phyloP scores from a whole-genome alignment of 768 basidiomycete species.

The Scleroderma citrinum region DNA sequence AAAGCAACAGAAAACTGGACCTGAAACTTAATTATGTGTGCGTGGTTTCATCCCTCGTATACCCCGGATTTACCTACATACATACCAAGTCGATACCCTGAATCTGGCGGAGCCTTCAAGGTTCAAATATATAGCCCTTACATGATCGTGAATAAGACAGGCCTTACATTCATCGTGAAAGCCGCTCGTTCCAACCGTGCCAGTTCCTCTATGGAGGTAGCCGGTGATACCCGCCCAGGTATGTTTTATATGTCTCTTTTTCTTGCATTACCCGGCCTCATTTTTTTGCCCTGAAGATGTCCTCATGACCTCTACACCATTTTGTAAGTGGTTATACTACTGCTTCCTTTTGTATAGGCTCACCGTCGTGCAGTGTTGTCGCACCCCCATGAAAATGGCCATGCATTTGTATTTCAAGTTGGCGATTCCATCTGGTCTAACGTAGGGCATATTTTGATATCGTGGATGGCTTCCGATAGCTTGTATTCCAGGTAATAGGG shows the following conservation, averaged over 20 bases:
- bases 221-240: constrained; percentile 75
- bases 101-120: constrained; percentile 93
- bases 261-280: constrained; percentile 4
- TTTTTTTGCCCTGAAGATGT: constrained; percentile 30
- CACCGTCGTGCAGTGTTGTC: constrained; percentile 62
- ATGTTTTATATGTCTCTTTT: constrained; percentile 7
- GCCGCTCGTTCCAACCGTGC: constrained; percentile 57
- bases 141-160: constrained; percentile 89
- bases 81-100: constrained; percentile 57
- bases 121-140: constrained; percentile 93
- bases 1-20: constrained; percentile 67
- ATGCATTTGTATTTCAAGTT: constrained; percentile 77
- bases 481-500: constrained; percentile 56
- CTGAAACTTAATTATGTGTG: constrained; percentile 89
- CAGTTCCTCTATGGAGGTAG: constrained; percentile 67
- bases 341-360: constrained; percentile 5
- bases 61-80: not conserved
- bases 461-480: constrained; percentile 4
- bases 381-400: constrained; percentile 70
- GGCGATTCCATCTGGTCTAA: constrained; percentile 88
- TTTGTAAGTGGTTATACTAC: constrained; percentile 50
- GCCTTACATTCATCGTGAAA: constrained; percentile 70
- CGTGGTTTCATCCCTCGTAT: constrained; percentile 23
- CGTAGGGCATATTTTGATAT: constrained; percentile 32
- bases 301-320: constrained; percentile 58